These are phyloP conservation scores for Teunomyces aglyptinius DNA, from an alignment of 805 yeast genomes.

Conservation along the genomic window DNA sequence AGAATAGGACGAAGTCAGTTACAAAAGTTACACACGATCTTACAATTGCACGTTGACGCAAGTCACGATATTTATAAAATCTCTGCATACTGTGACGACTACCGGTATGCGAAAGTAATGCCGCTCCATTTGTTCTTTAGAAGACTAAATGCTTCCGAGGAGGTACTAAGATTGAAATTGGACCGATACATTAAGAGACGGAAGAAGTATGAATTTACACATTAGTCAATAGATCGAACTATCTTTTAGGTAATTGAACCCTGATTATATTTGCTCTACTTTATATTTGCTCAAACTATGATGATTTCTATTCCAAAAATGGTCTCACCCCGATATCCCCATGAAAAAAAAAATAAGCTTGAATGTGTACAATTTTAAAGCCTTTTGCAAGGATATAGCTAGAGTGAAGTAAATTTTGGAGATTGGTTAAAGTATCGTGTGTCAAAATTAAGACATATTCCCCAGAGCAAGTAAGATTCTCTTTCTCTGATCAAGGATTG, in stretches of 20 bases:
- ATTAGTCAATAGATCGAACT: not conserved
- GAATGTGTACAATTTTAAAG: no score
- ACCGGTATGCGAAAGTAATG: constrained; percentile 1
- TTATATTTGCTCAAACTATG: not conserved
- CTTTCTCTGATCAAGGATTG: no score
- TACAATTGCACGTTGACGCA: not conserved
- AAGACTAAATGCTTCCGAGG: not conserved
- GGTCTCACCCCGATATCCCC: no score
- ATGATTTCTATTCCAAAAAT: no score
- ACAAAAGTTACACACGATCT: not conserved
- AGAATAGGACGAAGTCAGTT: not conserved
- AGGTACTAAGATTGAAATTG: not conserved
- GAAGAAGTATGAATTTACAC: not conserved
- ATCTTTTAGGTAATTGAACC: no score
- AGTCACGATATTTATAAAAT: not conserved
- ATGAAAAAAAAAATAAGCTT: no score
- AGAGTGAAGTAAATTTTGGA: no score
- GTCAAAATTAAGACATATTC: no score
- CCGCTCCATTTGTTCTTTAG: not conserved
- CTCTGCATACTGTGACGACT: constrained; percentile 1
- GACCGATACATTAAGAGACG: not conserved
- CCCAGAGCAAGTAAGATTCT: no score
- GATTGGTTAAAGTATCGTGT: no score
- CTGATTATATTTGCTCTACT: not conserved
- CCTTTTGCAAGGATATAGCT: no score